phyloP scores from a whole-genome alignment of 2,329 filamentous ascomycete genomes.

The Exophiala oligosperma region DNA sequence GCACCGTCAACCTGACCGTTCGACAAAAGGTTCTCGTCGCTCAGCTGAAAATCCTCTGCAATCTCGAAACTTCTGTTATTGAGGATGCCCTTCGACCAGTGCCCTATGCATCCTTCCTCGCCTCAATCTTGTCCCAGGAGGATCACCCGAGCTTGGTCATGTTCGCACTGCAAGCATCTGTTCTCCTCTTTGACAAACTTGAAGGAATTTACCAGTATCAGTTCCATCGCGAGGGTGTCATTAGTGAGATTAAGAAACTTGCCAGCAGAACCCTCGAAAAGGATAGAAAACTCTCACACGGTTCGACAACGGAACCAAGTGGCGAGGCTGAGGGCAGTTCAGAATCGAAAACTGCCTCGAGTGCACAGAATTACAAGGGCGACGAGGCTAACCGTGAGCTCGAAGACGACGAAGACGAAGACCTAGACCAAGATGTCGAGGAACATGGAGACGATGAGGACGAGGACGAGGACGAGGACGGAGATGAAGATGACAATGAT shows the following conservation, averaged over 20 bases:
- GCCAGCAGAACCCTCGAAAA: conserved; percentile 48
- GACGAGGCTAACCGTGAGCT: conserved; percentile 41
- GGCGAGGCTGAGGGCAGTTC: not conserved
- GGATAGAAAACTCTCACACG: conserved; percentile 19
- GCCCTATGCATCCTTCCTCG: conserved; percentile 92
- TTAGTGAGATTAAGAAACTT: conserved; percentile 83
- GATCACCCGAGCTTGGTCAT: conserved; percentile 87
- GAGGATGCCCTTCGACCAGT: conserved; percentile 83
- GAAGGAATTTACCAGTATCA: conserved; percentile 91
- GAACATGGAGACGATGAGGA: conserved; percentile 39
- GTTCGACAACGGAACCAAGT: conserved; percentile 34
- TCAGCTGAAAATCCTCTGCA: conserved; percentile 97
- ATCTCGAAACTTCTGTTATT: conserved; percentile 81
- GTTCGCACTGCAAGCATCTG: conserved; percentile 82
- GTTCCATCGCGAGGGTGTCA: conserved; percentile 94
- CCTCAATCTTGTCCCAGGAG: conserved; percentile 91
- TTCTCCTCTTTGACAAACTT: conserved; percentile 79
- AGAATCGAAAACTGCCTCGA: not conserved
- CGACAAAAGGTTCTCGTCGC: conserved; percentile 92
- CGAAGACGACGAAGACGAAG: conserved; percentile 41
- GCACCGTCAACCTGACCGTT: conserved; percentile 92
- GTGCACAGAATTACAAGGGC: not conserved
- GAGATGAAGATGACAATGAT: conserved; percentile 47
- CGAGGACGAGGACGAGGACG: conserved; percentile 50
- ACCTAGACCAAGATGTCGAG: conserved; percentile 55